These are phyloP conservation scores for Aspergillus quadrilineatus DNA, from an alignment of 2,329 filamentous ascomycete genomes.

Conservation along the genomic window DNA sequence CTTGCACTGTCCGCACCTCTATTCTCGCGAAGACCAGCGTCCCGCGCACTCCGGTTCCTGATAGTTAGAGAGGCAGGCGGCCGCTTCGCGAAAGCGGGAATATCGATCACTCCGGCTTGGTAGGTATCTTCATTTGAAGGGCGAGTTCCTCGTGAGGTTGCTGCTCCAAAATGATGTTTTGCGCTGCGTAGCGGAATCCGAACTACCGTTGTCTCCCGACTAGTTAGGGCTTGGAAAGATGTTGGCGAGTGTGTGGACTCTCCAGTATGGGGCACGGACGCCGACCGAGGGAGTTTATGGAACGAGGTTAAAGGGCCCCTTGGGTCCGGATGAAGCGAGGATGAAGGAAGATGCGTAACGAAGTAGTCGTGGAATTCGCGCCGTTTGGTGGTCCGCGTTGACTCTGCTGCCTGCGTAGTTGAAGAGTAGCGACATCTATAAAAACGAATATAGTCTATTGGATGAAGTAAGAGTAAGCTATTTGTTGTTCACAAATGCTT, in stretches of 20 bases:
- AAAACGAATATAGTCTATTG: constrained; percentile 36
- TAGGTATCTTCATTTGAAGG: constrained; percentile 91
- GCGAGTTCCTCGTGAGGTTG: constrained; percentile 74
- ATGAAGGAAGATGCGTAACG: constrained; percentile 90
- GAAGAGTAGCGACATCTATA: constrained; percentile 27
- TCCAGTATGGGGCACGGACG: constrained; percentile 74
- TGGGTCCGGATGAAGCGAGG: constrained; percentile 86
- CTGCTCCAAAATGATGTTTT: constrained; percentile 91
- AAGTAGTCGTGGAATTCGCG: constrained; percentile 91
- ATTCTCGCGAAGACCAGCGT: constrained; percentile 51
- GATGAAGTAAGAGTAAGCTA: not conserved
- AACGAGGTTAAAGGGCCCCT: constrained; percentile 62
- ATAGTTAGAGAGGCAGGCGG: constrained; percentile 65
- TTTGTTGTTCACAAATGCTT: not conserved
- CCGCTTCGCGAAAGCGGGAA: constrained; percentile 88
- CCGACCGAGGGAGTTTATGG: constrained; percentile 82
- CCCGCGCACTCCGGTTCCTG: constrained; percentile 24
- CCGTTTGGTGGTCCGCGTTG: constrained; percentile 26
- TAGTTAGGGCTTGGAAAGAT: constrained; percentile 59
- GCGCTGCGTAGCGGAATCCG: constrained; percentile 90
- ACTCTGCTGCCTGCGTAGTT: constrained; percentile 18
- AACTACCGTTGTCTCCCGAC: constrained; percentile 85
- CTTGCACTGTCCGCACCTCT: constrained; percentile 69
- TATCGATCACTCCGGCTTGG: constrained; percentile 88
- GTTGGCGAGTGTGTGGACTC: constrained; percentile 51